Evolutionary conservation across 768 basidiomycete genomes (phyloP), one percentile per base, ranked within the genome.

Genomic region (Gymnopilus junonius): DNA sequence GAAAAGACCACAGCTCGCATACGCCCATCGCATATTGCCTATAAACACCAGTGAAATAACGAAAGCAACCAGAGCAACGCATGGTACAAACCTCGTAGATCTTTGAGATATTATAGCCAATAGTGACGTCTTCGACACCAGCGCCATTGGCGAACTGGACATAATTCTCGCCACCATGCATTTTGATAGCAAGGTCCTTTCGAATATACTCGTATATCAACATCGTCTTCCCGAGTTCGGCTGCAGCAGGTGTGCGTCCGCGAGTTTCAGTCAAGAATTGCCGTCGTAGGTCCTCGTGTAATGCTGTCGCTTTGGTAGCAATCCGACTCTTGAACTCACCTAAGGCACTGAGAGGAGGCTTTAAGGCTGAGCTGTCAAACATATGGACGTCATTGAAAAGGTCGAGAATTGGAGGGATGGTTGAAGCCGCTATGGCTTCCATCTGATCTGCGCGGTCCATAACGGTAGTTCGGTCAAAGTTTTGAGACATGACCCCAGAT

Each of bases 1-100:
- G n/a, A n/a, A n/a, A n/a, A n/a, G n/a, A n/a, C n/a, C n/a, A n/a
- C n/a, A n/a, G n/a, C n/a, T n/a, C n/a, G n/a, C n/a, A n/a, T n/a
- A n/a, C n/a, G n/a, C n/a, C n/a, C n/a, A n/a, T n/a, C n/a, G n/a
- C n/a, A n/a, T n/a, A n/a, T n/a, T n/a, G n/a, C n/a, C n/a, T n/a
- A n/a, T n/a, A n/a, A n/a, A n/a, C n/a, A n/a, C n/a, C n/a, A n/a
- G n/a, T n/a, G n/a, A n/a, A n/a, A n/a, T n/a, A n/a, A n/a, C n/a
- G n/a, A n/a, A n/a, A n/a, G n/a, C n/a, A n/a, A n/a, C n/a, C n/a
- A n/a, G n/a, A n/a, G n/a, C n/a, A n/a, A n/a, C n/a, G n/a, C n/a
- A n/a, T n/a, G n/a, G n/a, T n/a, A n/a, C n/a, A n/a, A n/a, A 83
- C 83, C 79, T 94, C 93, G 55, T 91, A 87, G 57, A 94, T 91